Conservation (phyloP, 75 land plant species). For the Cupressus sempervirens region DNA sequence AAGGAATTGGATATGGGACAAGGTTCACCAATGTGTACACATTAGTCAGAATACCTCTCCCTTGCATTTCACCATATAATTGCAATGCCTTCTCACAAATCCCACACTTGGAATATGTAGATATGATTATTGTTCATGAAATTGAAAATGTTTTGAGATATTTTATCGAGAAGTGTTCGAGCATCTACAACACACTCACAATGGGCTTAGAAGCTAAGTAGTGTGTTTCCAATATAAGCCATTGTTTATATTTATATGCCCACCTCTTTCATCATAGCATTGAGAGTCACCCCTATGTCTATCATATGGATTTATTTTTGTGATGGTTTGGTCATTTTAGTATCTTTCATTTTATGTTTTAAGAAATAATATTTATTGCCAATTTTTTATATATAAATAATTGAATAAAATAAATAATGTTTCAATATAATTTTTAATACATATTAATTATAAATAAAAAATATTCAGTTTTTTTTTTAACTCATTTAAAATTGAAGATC, state of each 20-base stretch:
- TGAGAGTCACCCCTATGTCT: too few species aligned
- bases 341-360: too few species aligned
- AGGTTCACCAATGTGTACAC: slow-evolving; percentile 42
- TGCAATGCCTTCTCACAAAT: slow-evolving; percentile 19
- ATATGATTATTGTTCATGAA: slow-evolving; percentile 58
- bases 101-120: slow-evolving; percentile 51
- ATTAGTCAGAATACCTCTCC: slow-evolving; percentile 30
- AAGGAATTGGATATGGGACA: slow-evolving; percentile 37
- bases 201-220: slow-evolving; percentile 49
- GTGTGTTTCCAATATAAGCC: slow-evolving; percentile 30
- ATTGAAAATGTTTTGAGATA: slow-evolving; percentile 38
- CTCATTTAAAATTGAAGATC: too few species aligned
- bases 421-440: too few species aligned
- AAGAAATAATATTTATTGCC: too few species aligned
- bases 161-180: slow-evolving; percentile 41
- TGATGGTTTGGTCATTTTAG: too few species aligned
- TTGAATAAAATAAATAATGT: too few species aligned
- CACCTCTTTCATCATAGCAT: slow-evolving; percentile 28
- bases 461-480: too few species aligned
- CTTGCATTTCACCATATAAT: slow-evolving; percentile 38
- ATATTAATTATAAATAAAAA: too few species aligned
- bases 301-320: too few species aligned
- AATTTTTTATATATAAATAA: too few species aligned
- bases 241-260: slow-evolving; percentile 28
- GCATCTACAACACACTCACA: slow-evolving; percentile 37